phyloP scores from a whole-genome alignment of 257 asterid genomes.

The Coffea canephora region DNA sequence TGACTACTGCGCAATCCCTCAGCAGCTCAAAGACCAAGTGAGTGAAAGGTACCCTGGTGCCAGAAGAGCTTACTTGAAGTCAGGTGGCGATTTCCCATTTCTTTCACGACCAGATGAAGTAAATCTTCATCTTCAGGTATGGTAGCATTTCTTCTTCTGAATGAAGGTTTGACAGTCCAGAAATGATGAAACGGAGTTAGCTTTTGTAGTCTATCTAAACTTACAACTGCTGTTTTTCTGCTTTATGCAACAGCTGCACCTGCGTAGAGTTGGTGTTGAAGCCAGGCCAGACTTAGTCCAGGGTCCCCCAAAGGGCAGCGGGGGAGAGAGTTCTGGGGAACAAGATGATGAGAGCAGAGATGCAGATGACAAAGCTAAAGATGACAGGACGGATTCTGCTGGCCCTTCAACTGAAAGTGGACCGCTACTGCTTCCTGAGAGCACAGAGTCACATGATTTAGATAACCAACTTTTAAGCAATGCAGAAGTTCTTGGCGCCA shows the following conservation, averaged over 20 bases:
- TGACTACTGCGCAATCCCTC: slow-evolving; percentile 83
- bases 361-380: slow-evolving; percentile 43
- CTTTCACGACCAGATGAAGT: slow-evolving; percentile 97
- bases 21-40: slow-evolving; percentile 84
- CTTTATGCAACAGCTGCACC: slow-evolving; percentile 61
- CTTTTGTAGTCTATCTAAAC: background rate
- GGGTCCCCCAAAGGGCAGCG: slow-evolving; percentile 43
- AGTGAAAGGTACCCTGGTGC: slow-evolving; percentile 90
- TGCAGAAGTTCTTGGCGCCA: slow-evolving; percentile 20
- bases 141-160: background rate
- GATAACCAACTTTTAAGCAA: slow-evolving; percentile 38
- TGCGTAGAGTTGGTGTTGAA: slow-evolving; percentile 86
- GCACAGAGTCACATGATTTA: slow-evolving; percentile 39
- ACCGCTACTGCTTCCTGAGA: slow-evolving; percentile 54
- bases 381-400: slow-evolving; percentile 33
- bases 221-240: slow-evolving; percentile 10
- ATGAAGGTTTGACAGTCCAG: background rate
- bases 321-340: slow-evolving; percentile 66
- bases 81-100: slow-evolving; percentile 95
- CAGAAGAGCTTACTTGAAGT: slow-evolving; percentile 77
- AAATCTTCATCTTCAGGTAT: slow-evolving; percentile 97
- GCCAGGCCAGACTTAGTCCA: slow-evolving; percentile 56
- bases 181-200: background rate
- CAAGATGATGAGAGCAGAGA: slow-evolving; percentile 43
- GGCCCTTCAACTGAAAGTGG: slow-evolving; percentile 35